Base-by-base conservation (phyloP, 768 basidiomycete species). In the Xanthoconium purpureum region DNA sequence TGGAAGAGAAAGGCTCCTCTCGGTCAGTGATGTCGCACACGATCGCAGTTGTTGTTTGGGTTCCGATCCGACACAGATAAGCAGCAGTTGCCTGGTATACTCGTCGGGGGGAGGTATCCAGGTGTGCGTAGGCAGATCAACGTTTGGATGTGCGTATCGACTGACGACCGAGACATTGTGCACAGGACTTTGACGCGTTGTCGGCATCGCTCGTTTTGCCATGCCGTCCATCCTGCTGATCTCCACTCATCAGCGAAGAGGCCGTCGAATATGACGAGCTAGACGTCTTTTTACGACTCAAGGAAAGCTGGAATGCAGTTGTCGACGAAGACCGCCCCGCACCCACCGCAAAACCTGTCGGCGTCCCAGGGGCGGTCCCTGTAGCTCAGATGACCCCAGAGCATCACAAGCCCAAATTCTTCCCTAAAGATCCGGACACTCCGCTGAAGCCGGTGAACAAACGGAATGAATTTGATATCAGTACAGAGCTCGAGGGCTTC, bases 361-460 rank as follows among this genome's bases (percentile, higher is more conserved):
- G 91, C 52, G 88, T 94, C 7, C 89, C 92, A 3, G 91, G 91
- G 5, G 91, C 88, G 0, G 75, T 81, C 30, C 77, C 84, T 9
- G 89, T 91, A 11, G 73, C 84, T 9, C 83, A 92, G 66, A 92
- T 92, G 87, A 88, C 86, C 8, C 87, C 88, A n/a, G 82, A 87
- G 39, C 86, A 78, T 47, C 77, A 92, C 63, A 84, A 76, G 64
- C 79, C 77, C 53, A 80, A 82, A 63, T 75, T 83, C 46, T 76
- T 84, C 39, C 78, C 82, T 48, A 66, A 62, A 40, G 69, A 75
- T 40, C 68, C 74, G 0, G 65, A 70, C 13, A 79, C 78, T n/a
- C 81, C 80, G 13, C 67, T 78, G 45, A 80, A 75, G 56, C 81
- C 84, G 5, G 78, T 79, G 45, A 86, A 86, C 71, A 87, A 84